These are phyloP conservation scores for Colletotrichum sp. DNA, from an alignment of 2,329 filamentous ascomycete species.

Conservation along the genomic window DNA sequence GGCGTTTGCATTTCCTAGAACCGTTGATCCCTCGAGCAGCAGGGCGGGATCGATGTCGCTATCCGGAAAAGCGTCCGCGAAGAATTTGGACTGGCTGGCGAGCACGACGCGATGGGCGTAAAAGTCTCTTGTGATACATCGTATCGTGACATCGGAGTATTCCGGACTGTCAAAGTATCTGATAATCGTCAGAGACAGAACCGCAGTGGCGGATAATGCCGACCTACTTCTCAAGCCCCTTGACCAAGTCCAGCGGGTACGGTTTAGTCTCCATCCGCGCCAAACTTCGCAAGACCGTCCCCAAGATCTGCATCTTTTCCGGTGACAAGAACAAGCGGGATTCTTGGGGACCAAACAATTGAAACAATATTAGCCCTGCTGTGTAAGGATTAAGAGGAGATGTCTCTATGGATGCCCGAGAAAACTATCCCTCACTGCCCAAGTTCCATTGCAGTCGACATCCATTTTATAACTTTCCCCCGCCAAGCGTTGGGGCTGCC, in stretches of 20 bases:
- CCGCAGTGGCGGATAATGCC: neutral
- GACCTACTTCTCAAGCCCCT: neutral
- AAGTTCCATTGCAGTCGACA: neutral
- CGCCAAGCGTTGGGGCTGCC: neutral
- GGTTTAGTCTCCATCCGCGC: neutral
- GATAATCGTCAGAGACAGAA: neutral
- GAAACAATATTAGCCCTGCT: neutral
- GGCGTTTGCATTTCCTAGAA: neutral
- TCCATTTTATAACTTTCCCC: neutral
- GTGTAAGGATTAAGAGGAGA: accelerated
- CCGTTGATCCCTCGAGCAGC: neutral
- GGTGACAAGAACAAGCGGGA: neutral
- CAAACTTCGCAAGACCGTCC: neutral
- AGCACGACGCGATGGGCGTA: neutral
- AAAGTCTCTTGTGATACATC: neutral
- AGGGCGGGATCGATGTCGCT: neutral
- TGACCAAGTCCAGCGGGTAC: neutral
- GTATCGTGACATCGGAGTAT: neutral
- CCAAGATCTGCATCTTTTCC: neutral
- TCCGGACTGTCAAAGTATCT: neutral
- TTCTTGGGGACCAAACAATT: neutral
- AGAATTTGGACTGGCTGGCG: neutral
- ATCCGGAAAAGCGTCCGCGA: neutral
- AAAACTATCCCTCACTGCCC: neutral
- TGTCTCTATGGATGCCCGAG: neutral